Conservation (phyloP, 148 eudicot species). For the Spergularia marina region DNA sequence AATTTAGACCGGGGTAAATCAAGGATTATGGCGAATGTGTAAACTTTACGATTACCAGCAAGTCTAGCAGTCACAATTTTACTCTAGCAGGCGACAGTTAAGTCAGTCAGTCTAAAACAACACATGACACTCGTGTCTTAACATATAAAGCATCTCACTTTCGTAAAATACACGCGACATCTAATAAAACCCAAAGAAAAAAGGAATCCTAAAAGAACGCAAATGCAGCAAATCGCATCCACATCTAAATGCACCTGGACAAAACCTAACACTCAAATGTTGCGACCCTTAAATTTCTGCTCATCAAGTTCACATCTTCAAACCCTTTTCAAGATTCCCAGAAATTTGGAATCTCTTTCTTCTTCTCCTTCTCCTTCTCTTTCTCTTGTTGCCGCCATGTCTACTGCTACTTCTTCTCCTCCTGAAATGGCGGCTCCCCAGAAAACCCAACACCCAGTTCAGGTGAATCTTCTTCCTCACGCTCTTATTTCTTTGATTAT, state of each 20-base stretch:
- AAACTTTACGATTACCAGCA: no score
- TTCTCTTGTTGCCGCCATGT: conserved; percentile 28
- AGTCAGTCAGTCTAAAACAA: no score
- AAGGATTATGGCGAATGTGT: no score
- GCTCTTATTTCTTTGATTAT: background rate
- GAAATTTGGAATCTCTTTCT: background rate
- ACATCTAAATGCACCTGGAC: conserved; percentile 35
- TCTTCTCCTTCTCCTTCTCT: conserved; percentile 18
- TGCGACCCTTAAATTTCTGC: background rate
- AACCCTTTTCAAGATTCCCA: conserved; percentile 8
- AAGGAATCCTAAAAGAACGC: background rate
- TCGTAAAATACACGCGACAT: no score
- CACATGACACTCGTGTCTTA: no score
- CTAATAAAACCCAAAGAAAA: background rate
- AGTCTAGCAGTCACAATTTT: no score
- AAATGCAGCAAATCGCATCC: conserved; percentile 21
- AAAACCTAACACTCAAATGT: conserved; percentile 27
- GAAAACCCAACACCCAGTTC: conserved; percentile 35
- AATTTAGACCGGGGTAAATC: no score
- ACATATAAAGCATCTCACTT: no score
- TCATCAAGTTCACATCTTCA: background rate
- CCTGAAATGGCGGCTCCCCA: conserved; percentile 25
- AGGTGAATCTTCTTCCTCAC: conserved; percentile 20
- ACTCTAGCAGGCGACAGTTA: no score
- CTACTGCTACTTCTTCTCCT: conserved; percentile 30